These are phyloP conservation scores for Mariannaea sp. DNA, from an alignment of 2,329 filamentous ascomycete species.

Conservation along the genomic window DNA sequence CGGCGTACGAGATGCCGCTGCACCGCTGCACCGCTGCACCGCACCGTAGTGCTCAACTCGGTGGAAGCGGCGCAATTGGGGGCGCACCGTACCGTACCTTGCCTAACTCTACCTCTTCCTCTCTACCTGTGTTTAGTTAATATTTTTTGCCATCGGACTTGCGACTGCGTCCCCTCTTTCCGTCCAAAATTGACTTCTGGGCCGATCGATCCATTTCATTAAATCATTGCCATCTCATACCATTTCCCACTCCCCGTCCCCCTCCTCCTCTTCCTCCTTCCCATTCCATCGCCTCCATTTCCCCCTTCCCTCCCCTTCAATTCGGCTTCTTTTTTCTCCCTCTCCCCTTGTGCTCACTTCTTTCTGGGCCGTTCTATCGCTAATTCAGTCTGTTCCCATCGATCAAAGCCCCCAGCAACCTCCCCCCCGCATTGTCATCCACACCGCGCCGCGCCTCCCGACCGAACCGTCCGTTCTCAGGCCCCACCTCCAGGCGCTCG, in stretches of 20 bases:
- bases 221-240: neutral
- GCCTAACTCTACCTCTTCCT: no score
- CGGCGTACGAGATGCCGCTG: no score
- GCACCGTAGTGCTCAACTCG: slow-evolving; percentile 1
- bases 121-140: no score
- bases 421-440: slow-evolving; percentile 37
- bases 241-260: no score
- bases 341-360: neutral
- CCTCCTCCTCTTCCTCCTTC: neutral
- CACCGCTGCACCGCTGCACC: no score
- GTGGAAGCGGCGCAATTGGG: slow-evolving; percentile 17
- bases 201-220: slow-evolving; percentile 7
- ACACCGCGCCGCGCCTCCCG: slow-evolving; percentile 33
- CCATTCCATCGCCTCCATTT: neutral
- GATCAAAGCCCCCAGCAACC: slow-evolving; percentile 13
- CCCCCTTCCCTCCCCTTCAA: neutral
- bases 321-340: neutral
- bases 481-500: slow-evolving; percentile 28
- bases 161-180: slow-evolving; percentile 11
- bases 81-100: no score
- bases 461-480: slow-evolving; percentile 34
- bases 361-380: neutral
- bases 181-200: slow-evolving; percentile 10
- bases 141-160: slow-evolving; percentile 11
- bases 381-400: neutral